phyloP scores from a whole-genome alignment of 345 rosid species.

The Bruguiera sexangula region DNA sequence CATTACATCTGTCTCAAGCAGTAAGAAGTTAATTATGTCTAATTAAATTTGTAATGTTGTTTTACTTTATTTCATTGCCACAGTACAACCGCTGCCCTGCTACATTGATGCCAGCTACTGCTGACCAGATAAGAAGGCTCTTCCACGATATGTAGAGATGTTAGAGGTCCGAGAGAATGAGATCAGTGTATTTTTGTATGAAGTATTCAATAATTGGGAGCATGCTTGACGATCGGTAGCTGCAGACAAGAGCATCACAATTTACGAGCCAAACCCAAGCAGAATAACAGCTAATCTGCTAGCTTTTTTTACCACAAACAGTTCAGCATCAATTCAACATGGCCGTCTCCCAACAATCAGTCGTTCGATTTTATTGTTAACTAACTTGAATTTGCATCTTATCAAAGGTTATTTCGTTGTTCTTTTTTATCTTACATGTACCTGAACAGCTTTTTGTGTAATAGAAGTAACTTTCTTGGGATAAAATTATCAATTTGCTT shows the following conservation, averaged over 20 bases:
- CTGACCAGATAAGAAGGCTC: slow-evolving; percentile 87
- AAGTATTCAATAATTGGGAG: background rate
- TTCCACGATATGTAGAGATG: slow-evolving; percentile 69
- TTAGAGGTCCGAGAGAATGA: background rate
- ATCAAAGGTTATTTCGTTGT: background rate
- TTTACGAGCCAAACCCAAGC: background rate
- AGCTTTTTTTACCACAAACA: no score
- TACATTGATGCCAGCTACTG: slow-evolving; percentile 70
- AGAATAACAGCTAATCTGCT: no score
- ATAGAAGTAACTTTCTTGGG: no score
- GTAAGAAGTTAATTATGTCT: no score
- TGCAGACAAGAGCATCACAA: background rate
- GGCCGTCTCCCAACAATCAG: no score
- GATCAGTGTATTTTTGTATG: background rate
- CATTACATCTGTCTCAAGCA: background rate
- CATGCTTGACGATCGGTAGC: background rate
- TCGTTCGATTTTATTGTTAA: background rate
- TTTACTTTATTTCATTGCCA: slow-evolving; percentile 7
- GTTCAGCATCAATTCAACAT: no score
- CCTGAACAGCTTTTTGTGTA: no score
- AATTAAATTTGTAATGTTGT: slow-evolving; percentile 1
- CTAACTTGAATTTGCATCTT: background rate
- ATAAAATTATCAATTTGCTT: no score
- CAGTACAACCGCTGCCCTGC: slow-evolving; percentile 95
- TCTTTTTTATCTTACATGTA: background rate